Evolutionary conservation across 2,329 filamentous ascomycete genomes (phyloP).

Genomic region (Furcasterigmium furcatum): DNA sequence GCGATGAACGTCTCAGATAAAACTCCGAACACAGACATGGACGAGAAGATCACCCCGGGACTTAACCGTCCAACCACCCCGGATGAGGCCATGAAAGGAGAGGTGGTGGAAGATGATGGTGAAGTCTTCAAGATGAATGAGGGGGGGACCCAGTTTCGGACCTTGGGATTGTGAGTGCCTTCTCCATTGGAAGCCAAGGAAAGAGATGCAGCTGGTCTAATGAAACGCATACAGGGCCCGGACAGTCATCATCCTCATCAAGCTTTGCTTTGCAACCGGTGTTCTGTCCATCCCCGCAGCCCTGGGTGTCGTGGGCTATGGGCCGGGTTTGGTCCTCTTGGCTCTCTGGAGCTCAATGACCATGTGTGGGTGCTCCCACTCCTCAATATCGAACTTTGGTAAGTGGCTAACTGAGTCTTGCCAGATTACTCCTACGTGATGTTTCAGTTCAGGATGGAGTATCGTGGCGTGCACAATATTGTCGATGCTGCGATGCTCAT

Average conservation of each 20-base stretch:
- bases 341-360: conserved; percentile 15
- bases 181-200: neutral
- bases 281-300: conserved; percentile 21
- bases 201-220: too few relatives aligned
- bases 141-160: conserved; percentile 12
- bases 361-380: conserved; percentile 11
- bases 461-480: conserved; percentile 18
- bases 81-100: neutral
- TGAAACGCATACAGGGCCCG: conserved; percentile 9
- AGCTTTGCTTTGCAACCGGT: conserved; percentile 20
- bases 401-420: neutral
- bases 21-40: too few relatives aligned
- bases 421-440: conserved; percentile 20
- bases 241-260: conserved; percentile 17
- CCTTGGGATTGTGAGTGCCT: conserved; percentile 15
- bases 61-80: too few relatives aligned
- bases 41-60: too few relatives aligned
- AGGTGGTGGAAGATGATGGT: conserved; percentile 9
- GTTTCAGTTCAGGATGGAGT: conserved; percentile 18
- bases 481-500: conserved; percentile 18
- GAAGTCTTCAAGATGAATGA: conserved; percentile 10
- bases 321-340: conserved; percentile 14
- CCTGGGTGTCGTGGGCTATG: conserved; percentile 17
- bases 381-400: neutral
- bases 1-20: too few relatives aligned